Evolutionary conservation across 345 rosid genomes (phyloP), one percentile per base, ranked within the genome.

Genomic region (Populus euphratica): DNA sequence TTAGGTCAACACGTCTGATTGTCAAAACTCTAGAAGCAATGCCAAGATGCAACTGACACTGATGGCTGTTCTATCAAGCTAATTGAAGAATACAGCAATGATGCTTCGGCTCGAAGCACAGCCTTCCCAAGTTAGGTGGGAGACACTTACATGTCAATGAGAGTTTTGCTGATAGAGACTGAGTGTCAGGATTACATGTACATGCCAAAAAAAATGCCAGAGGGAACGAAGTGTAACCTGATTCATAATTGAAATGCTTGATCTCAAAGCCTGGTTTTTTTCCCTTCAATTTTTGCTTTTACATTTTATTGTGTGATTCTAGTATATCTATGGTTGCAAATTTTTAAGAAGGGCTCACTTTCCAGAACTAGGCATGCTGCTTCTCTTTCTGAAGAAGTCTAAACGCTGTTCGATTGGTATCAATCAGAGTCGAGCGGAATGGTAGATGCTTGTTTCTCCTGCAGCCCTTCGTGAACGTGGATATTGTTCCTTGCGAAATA

Each of bases 101-200:
- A 21, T 80, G 92, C 88, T 87, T 87, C 73, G 81, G 82, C 91
- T 86, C 77, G 80, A 89, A 87, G 93, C 88, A 75, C 35, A 81
- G 64, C 35, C 73, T 23, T 74, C 44, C 11, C 44, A 54, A 73
- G 29, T 18, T 7, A 50, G 47, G 31, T 10, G 31, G 2, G 4
- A 47, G 25, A 14, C 61, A 21, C 80, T 76, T 50, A 77, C 73
- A 77, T 73, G 36, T 35, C 21, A 20, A 12, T 39, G n/a, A 50
- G 31, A 39, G 56, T 29, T 43, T 18, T 16, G 11, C 35, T 62
- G 18, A 21, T 67, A 33, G 5, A 47, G 5, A 47, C 17, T 47
- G 50, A 13, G 17, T 47, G 50, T 47, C 50, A 47, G 50, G 50
- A 4, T 13, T 12, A 12, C 17, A 47, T 47, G 50, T 47, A 47